A percentile compares a stretch with the other conserved stretches of the same genome.
phyloP scores from a whole-genome alignment of 306 rosid genomes.

The Fragaria ananassa region DNA sequence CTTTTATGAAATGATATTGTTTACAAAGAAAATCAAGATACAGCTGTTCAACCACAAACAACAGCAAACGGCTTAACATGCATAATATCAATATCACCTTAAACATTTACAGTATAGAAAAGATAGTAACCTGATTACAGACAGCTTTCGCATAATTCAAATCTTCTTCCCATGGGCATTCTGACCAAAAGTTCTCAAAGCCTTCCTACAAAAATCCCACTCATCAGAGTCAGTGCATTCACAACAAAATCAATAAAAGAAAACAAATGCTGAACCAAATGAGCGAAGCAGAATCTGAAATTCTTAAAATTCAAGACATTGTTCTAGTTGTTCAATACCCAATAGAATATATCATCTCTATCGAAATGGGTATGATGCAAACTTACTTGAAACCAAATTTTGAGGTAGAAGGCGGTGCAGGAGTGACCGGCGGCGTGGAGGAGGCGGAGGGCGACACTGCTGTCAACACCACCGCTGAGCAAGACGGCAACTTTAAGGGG shows the following conservation, averaged over 20 bases:
- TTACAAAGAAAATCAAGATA: not conserved
- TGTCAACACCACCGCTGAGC: conserved; percentile 87
- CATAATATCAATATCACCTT: no score
- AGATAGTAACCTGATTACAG: conserved; percentile 61
- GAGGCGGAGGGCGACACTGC: conserved; percentile 87
- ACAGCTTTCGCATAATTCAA: conserved; percentile 78
- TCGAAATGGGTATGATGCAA: not conserved
- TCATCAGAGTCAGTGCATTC: conserved; percentile 9
- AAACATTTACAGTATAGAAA: not conserved
- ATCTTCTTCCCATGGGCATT: conserved; percentile 98
- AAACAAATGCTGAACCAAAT: no score
- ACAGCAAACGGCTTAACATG: not conserved
- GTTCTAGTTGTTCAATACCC: not conserved
- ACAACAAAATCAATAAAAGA: not conserved
- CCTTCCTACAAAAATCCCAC: conserved; percentile 70
- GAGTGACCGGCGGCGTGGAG: conserved; percentile 87
- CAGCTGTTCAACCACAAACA: not conserved
- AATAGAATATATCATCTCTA: not conserved
- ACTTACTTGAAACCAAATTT: conserved; percentile 88
- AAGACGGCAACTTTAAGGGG: conserved; percentile 70
- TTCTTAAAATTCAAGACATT: no score
- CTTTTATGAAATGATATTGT: not conserved
- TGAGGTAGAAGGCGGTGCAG: conserved; percentile 87
- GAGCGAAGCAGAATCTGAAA: not conserved
- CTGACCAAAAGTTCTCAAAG: conserved; percentile 90